Conservation (phyloP, 2,329 filamentous ascomycete genomes). For the Fusarium udum region DNA sequence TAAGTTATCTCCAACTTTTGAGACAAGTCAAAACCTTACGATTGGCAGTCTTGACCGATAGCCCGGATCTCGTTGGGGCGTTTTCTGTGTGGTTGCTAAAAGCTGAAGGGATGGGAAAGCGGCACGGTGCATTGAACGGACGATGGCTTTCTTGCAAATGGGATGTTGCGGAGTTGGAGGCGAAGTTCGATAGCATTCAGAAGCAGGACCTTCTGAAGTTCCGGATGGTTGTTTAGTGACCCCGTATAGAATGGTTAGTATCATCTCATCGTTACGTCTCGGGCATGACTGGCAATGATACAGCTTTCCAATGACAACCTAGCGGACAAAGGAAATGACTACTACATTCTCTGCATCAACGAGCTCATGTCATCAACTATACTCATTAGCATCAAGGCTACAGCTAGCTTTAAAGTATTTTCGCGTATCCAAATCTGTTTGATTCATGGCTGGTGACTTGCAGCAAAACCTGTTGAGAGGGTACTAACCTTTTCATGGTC, state of each 20-base stretch:
- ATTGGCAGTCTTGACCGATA: background rate
- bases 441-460: background rate
- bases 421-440: background rate
- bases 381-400: background rate
- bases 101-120: background rate
- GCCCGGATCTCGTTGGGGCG: background rate
- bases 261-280: background rate
- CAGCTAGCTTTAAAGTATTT: background rate
- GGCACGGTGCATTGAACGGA: background rate
- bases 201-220: background rate
- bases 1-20: background rate
- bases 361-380: background rate
- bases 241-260: background rate
- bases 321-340: background rate
- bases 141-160: constrained; percentile 14
- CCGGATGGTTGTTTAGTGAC: background rate
- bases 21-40: background rate
- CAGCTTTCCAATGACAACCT: background rate
- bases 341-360: background rate
- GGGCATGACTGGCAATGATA: background rate
- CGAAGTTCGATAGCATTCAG: background rate
- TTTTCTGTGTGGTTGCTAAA: background rate
- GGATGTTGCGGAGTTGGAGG: background rate
- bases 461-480: background rate
- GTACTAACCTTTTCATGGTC: background rate